Evolutionary conservation across 2,329 filamentous ascomycete genomes (phyloP).

Genomic region (Pleoardoris graminearum): DNA sequence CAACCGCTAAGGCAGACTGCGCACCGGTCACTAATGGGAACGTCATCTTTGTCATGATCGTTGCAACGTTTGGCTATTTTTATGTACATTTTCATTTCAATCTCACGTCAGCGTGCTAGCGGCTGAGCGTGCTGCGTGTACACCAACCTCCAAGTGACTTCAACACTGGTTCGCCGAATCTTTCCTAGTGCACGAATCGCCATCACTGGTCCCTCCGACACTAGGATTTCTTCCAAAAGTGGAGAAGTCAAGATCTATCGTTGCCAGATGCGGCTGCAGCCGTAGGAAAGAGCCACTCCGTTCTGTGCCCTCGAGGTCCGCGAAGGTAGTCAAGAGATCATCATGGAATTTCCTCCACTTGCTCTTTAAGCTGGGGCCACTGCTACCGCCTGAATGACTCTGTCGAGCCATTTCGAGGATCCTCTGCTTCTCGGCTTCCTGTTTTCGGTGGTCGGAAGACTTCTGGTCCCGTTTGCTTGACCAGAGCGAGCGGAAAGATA

Average conservation of each 20-base stretch:
- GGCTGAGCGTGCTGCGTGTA: neutral
- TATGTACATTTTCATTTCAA: neutral
- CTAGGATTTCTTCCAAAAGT: neutral
- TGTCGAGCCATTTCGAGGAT: neutral
- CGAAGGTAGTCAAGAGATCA: neutral
- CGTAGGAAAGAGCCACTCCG: neutral
- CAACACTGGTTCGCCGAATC: neutral
- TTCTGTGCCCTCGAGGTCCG: conserved; percentile 6
- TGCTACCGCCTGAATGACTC: neutral
- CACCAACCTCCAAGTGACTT: neutral
- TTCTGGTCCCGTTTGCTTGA: conserved; percentile 1
- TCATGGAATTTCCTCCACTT: conserved; percentile 5
- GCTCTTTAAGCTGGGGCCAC: neutral
- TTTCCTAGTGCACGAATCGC: neutral
- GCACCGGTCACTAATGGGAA: too few relatives aligned
- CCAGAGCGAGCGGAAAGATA: conserved; percentile 9
- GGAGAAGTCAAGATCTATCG: conserved; percentile 5
- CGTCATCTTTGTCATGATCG: neutral
- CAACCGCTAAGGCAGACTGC: too few relatives aligned
- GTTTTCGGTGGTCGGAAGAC: neutral
- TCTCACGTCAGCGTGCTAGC: neutral
- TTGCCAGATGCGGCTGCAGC: conserved; percentile 2
- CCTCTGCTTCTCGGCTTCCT: neutral
- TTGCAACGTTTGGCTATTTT: neutral
- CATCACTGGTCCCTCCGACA: neutral